Evolutionary conservation across 2,329 filamentous ascomycete genomes (phyloP).

Genomic region (Pseudocercospora fuligena): DNA sequence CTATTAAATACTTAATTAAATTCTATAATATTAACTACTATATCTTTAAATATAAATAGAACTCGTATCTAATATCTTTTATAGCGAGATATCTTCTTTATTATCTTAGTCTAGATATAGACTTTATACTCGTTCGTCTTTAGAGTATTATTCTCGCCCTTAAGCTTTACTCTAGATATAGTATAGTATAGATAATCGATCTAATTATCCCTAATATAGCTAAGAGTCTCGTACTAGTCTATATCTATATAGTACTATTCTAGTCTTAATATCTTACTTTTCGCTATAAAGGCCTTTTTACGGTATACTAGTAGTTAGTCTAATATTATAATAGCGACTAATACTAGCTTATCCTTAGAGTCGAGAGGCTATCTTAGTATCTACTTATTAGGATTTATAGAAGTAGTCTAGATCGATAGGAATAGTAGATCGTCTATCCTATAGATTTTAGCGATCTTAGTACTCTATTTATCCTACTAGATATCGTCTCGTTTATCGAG

Average conservation of each 20-base stretch:
- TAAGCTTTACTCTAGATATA: not conserved
- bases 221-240: not conserved
- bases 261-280: not conserved
- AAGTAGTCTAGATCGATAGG: not conserved
- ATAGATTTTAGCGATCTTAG: not conserved
- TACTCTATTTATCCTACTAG: not conserved
- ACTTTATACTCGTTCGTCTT: not conserved
- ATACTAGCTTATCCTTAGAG: not conserved
- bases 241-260: not conserved
- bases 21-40: not conserved
- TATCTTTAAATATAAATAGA: not conserved
- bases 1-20: not conserved
- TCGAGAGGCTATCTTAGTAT: not conserved
- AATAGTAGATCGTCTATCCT: not conserved
- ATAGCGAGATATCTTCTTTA: not conserved
- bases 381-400: not conserved
- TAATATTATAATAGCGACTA: not conserved
- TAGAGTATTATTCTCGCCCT: not conserved
- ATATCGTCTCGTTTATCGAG: not conserved
- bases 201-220: not conserved
- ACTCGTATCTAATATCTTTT: not conserved
- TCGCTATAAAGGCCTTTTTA: not conserved
- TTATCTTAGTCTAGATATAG: not conserved
- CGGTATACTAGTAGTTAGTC: not conserved
- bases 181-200: not conserved